Conservation (phyloP, 202 grass and related monocot genomes). For the Alloteropsis angusta region DNA sequence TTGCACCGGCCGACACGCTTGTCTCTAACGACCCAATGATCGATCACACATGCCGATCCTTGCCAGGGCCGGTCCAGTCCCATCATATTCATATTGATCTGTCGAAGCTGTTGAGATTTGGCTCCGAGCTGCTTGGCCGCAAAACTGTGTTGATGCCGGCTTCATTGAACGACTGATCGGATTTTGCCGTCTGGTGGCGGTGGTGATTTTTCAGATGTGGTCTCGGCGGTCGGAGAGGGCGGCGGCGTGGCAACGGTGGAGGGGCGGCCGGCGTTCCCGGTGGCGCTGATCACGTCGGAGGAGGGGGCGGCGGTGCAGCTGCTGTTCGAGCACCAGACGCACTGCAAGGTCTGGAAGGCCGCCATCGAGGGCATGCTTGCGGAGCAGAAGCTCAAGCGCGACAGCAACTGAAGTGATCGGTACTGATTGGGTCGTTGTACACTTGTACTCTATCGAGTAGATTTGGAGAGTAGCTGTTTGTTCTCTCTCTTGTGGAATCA, state of each 20-base stretch:
- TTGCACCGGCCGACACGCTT: slow-evolving; percentile 8
- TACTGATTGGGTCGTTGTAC: not conserved
- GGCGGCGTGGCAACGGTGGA: slow-evolving; percentile 9
- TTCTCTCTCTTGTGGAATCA: not conserved
- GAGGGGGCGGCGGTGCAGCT: slow-evolving; percentile 41
- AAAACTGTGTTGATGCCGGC: not conserved
- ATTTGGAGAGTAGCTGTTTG: not conserved
- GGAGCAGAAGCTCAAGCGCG: slow-evolving; percentile 20
- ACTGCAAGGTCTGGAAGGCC: slow-evolving; percentile 66
- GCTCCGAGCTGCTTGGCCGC: not conserved
- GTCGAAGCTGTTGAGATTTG: not conserved
- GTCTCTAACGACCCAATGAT: not conserved
- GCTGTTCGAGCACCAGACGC: slow-evolving; percentile 61
- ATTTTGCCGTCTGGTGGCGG: not conserved
- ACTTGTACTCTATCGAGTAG: not conserved
- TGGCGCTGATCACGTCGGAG: slow-evolving; percentile 41
- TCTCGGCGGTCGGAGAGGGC: slow-evolving; percentile 31
- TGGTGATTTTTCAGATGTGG: slow-evolving; percentile 40
- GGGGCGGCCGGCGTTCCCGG: slow-evolving; percentile 29
- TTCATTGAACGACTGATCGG: not conserved
- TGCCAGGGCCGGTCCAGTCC: not conserved
- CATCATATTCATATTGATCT: not conserved
- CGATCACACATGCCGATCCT: not conserved
- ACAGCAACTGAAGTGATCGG: not conserved
- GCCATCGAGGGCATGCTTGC: slow-evolving; percentile 49